These are phyloP conservation scores for Pinus taeda DNA, from an alignment of 75 land plant species.

Conservation along the genomic window DNA sequence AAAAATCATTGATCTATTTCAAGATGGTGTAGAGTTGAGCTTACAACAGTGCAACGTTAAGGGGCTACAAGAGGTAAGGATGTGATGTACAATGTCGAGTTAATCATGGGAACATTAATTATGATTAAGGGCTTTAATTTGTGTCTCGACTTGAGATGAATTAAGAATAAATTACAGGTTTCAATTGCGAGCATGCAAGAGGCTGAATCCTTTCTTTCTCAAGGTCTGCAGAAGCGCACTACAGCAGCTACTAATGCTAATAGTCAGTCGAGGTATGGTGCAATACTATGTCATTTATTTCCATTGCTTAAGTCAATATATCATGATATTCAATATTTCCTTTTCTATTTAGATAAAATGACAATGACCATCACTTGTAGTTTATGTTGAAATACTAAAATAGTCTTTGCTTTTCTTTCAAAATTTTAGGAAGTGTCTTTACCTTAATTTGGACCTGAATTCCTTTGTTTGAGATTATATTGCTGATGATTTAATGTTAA, in stretches of 20 bases:
- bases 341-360: background rate
- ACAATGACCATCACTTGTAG: background rate
- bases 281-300: background rate
- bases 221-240: constrained; percentile 48
- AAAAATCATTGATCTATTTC: constrained; percentile 44
- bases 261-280: constrained; percentile 53
- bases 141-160: background rate
- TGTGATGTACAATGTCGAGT: background rate
- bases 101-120: background rate
- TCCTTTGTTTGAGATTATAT: background rate
- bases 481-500: too few relatives aligned
- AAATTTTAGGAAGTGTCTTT: background rate
- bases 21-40: constrained; percentile 41
- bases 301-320: background rate
- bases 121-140: background rate
- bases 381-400: background rate
- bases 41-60: constrained; percentile 40
- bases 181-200: constrained; percentile 28
- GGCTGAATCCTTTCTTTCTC: constrained; percentile 44
- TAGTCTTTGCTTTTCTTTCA: background rate
- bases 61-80: constrained; percentile 61
- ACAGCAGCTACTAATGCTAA: constrained; percentile 66
- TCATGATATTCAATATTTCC: background rate
- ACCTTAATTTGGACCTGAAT: background rate
- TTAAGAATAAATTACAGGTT: constrained; percentile 21